Base-by-base conservation (phyloP, 129 eudicot species). In the Flaveria brownii region DNA sequence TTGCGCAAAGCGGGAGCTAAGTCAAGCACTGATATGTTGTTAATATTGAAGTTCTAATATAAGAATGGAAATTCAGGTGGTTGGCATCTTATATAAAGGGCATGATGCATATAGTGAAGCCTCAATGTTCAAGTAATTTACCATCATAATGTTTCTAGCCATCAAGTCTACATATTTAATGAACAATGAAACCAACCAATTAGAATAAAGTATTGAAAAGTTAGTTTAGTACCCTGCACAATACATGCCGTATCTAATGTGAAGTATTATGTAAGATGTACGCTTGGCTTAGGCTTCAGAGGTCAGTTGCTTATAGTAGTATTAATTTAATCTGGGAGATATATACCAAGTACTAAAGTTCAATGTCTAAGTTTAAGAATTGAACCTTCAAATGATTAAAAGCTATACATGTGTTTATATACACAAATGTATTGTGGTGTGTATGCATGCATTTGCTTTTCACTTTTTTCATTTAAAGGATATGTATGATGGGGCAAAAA, bases 391-490 rank as follows among this genome's bases (percentile, higher is more conserved):
- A 22, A 20, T 20, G 1, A 57, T 8, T 57, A 6, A 22, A 20
- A 57, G 62, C 60, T 30, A 12, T 70, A 26, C 46, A 16, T 25
- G 39, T 20, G 15, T 4, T 70, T 28, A 49, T 47, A 70, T 22
- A 3, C 28, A 60, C 70, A 59, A 60, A 60, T 2, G 15, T 59
- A 15, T 56, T 28, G 17, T 73, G 41, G 68, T 62, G 76, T 33
- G 61, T 30, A 45, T 42, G 78, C 26, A 17, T 61, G 59, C 60
- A 45, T 30, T 33, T 66, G 51, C 39, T 67, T 67, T 49, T 39
- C 30, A 49, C 28, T n/a, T n/a, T n/a, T n/a, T n/a, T n/a, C n/a
- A n/a, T n/a, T n/a, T n/a, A n/a, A n/a, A n/a, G n/a, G n/a, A n/a
- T n/a, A n/a, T n/a, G n/a, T n/a, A n/a, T n/a, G n/a, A n/a, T n/a